Base-by-base conservation (phyloP, 768 basidiomycete species). In the Trametes meyenii region DNA sequence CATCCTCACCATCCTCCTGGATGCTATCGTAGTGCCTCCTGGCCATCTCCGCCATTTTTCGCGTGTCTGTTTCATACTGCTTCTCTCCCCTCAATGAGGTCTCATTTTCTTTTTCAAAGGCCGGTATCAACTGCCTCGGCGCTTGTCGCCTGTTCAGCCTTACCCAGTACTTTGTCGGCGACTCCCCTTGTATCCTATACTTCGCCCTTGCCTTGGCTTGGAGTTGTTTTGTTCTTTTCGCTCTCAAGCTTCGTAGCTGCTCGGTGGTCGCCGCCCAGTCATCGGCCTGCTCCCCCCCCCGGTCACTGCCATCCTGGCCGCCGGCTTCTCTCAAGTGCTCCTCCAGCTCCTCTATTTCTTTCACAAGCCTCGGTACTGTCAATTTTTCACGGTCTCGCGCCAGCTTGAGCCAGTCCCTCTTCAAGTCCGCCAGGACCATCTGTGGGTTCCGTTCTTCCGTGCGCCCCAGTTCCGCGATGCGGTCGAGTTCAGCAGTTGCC, bases 131-230 rank as follows among this genome's bases (percentile, higher is more conserved):
- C 3, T 59, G 50, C n/a, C 58, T 17, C 16, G 58, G 58, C 0
- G 24, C 14, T 0, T 19, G 2, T 8, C 11, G 19, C 6, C 14
- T 29, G 21, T 59, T 26, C 1, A 45, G 19, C 1, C 19, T 24
- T 0, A 29, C 21, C 58, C 58, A 59, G 33, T 59, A 59, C 24
- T 52, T 59, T 1, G 58, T 59, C 1, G 58, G 58, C 3, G n/a
- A 14, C 42, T 59, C 58, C 1, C 58, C 58, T 0, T 59, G 42
- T 1, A 43, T 1, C 10, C 29, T 13, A 16, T 50, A 40, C 10
- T 24, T 21, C 2, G 58, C 58, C 5, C 50, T 13, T 1, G 26
- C 26, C 1, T n/a, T 21, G 10, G 16, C 2, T 13, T 59, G 49
- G 16, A 36, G 58, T 17, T 59, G 58, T 10, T 44, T 33, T 0